A percentile compares a stretch with the other conserved stretches of the same genome.
These are phyloP conservation scores for Arbutus unedo DNA, from an alignment of 148 eudicot species.

Conservation along the genomic window DNA sequence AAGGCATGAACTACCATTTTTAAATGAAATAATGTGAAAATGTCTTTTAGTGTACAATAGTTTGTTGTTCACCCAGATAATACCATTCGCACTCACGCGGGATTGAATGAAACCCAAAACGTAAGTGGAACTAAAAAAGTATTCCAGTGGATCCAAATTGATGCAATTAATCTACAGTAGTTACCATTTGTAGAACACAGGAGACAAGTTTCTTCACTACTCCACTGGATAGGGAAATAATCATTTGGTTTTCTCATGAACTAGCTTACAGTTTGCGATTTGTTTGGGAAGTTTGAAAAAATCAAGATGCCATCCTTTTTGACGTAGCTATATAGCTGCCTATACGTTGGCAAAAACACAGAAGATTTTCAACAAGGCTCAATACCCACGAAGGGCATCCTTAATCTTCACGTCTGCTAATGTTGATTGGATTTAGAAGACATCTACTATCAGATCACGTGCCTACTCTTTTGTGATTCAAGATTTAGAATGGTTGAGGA, in stretches of 20 bases:
- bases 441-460: too few relatives aligned
- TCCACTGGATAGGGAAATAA: not conserved
- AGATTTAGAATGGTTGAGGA: too few relatives aligned
- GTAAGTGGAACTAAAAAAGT: too few relatives aligned
- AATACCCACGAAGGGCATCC: not conserved
- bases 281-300: not conserved
- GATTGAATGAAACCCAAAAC: too few relatives aligned
- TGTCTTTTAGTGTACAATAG: not conserved
- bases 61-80: not conserved
- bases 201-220: not conserved
- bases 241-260: not conserved
- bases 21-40: too few relatives aligned
- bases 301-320: not conserved
- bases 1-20: too few relatives aligned
- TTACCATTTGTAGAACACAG: not conserved
- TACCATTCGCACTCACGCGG: too few relatives aligned
- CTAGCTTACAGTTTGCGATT: not conserved
- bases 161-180: too few relatives aligned
- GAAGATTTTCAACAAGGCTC: not conserved
- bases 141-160: too few relatives aligned
- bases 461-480: too few relatives aligned
- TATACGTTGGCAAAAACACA: not conserved
- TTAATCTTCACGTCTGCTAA: not conserved
- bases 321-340: not conserved
- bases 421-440: too few relatives aligned